These are phyloP conservation scores for Erodium texanum DNA, from an alignment of 441 rosid species.

Conservation along the genomic window DNA sequence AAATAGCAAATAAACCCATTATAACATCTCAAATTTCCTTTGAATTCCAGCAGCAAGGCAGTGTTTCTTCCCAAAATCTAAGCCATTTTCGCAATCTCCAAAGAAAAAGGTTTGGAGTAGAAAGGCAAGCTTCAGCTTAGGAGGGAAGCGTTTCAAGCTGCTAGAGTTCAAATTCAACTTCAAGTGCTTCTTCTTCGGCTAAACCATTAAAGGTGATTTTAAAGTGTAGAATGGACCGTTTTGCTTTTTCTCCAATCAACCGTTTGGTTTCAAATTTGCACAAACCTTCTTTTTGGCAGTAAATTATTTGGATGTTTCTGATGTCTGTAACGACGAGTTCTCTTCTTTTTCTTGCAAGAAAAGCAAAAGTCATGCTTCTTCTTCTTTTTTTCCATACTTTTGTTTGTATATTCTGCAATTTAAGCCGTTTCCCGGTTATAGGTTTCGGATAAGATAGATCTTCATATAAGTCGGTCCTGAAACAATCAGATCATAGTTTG, in stretches of 20 bases:
- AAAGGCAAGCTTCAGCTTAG: slow-evolving; percentile 12
- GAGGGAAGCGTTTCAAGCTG: slow-evolving; percentile 40
- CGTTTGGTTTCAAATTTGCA: slow-evolving; percentile 26
- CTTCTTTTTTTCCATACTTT: slow-evolving; percentile 14
- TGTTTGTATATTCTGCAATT: slow-evolving; percentile 21
- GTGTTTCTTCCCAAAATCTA: slow-evolving; percentile 13
- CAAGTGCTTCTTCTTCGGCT: no score
- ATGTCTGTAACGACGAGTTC: slow-evolving; percentile 19
- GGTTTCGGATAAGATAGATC: neutral
- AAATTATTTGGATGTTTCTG: slow-evolving; percentile 1
- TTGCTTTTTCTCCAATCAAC: slow-evolving; percentile 13
- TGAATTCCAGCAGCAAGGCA: slow-evolving; percentile 5
- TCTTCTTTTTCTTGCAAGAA: slow-evolving; percentile 31
- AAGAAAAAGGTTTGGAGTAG: slow-evolving; percentile 15
- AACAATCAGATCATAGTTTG: neutral
- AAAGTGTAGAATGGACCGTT: slow-evolving; percentile 21
- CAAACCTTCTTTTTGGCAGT: slow-evolving; percentile 13
- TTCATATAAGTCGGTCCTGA: neutral
- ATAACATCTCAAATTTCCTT: no score
- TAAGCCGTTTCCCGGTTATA: slow-evolving; percentile 17
- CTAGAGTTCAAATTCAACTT: slow-evolving; percentile 37
- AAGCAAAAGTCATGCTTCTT: slow-evolving; percentile 16
- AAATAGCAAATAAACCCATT: no score
- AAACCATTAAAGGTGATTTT: slow-evolving; percentile 34
- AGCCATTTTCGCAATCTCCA: neutral